Evolutionary conservation across 345 rosid species (phyloP), one percentile per base, ranked within the genome.

Genomic region (Eucalyptus cloeziana): DNA sequence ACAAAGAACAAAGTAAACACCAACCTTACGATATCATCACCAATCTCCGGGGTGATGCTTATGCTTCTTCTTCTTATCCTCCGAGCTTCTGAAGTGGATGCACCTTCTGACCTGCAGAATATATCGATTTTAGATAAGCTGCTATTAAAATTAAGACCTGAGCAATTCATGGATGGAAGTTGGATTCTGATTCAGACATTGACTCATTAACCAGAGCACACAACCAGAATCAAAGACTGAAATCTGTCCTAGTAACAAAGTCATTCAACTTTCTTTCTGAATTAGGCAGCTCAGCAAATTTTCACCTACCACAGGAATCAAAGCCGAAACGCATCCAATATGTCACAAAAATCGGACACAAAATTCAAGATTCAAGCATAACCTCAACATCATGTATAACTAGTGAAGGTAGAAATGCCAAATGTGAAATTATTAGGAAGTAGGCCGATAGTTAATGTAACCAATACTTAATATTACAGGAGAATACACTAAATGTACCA

Each of bases 1-100:
- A 21, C 10, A 52, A 43, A 62, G 49, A 62, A 88, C 14, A 56
- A 88, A 88, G 86, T 50, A 93, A 89, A 85, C 56, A 93, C 89
- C 93, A 93, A 98, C 99, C 99, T 98, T 90, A 96, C 99, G 56
- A 98, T 97, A 92, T 98, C 98, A 94, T 98, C 99, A 50, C 99
- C 97, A 91, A 98, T 97, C 94, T 97, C 98, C 9, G 99, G 99
- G 88, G 99, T 97, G 91, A 98, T 96, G 93, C 99, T 98, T 86
- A 96, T 94, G 95, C 99, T 97, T 94, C 99, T 94, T 94, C 99
- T 96, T 92, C 99, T 95, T 90, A 96, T 87, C 91, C 99, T 96
- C 91, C 96, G 96, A 90, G 96, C 92, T 90, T 96, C 99, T 90
- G 94, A 88, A 89, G 94, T 95, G 49, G 97, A 93, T 87, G 97